Evolutionary conservation across 2,329 filamentous ascomycete genomes (phyloP).

Genomic region (Apiospora rasikravindrae): DNA sequence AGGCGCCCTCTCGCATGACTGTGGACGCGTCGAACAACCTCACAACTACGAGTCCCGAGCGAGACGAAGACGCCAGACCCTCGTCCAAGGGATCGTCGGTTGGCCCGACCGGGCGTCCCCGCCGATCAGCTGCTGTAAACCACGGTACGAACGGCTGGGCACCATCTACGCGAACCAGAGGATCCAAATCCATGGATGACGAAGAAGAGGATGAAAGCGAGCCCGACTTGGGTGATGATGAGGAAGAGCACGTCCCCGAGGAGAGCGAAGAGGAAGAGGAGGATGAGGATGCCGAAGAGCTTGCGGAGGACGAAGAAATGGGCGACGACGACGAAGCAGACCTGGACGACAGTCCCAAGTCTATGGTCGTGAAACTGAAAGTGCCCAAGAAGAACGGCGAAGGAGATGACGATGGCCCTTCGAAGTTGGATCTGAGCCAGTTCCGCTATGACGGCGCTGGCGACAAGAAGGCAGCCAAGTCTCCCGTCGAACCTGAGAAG

Average conservation of each 20-base stretch:
- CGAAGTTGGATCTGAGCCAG: conserved; percentile 38
- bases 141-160: conserved; percentile 57
- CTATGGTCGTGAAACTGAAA: conserved; percentile 77
- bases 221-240: conserved; percentile 67
- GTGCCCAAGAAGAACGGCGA: conserved; percentile 47
- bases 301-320: conserved; percentile 51
- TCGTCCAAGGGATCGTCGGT: conserved; percentile 46
- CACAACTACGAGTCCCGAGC: conserved; percentile 47
- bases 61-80: conserved; percentile 31
- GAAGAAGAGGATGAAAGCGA: conserved; percentile 46
- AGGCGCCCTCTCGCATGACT: conserved; percentile 69
- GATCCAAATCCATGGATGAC: conserved; percentile 60
- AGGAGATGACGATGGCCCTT: conserved; percentile 39
- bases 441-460: conserved; percentile 36
- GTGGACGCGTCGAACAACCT: conserved; percentile 59
- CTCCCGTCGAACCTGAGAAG: conserved; percentile 27
- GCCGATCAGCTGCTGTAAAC: conserved; percentile 55
- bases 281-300: conserved; percentile 31
- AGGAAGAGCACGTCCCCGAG: conserved; percentile 70
- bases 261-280: conserved; percentile 62
- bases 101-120: conserved; percentile 54
- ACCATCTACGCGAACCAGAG: conserved; percentile 44
- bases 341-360: conserved; percentile 54
- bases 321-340: conserved; percentile 52
- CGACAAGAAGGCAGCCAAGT: background rate